Evolutionary conservation across 1,284 basidiomycete genomes (phyloP), one percentile per base, ranked within the genome.

Genomic region (Vanrija pseudolonga): DNA sequence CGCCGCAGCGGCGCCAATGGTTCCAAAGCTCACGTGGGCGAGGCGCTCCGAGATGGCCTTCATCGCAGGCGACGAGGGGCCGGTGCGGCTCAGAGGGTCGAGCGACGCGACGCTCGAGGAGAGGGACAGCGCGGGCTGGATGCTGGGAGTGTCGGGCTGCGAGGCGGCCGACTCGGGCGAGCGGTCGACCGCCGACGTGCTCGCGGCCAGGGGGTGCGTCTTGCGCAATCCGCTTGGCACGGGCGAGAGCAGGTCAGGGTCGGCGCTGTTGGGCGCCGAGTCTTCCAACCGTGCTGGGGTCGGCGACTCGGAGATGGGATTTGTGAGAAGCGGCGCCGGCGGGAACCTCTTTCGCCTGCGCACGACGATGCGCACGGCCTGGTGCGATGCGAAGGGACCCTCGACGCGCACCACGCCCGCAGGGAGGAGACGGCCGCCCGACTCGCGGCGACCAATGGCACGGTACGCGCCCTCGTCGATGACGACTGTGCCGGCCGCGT

Each of bases 371-470:
- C 86, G 82, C 20, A 98, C 93, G 0, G 93, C 95, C 75, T 98
- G 94, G 26, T 93, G 92, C 2, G 89, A 86, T 0, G 95, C 95
- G 74, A 97, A 98, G 0, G 84, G 84, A 9, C 95, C 95, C 40
- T 86, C 84, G 32, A 97, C 87, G 3, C 85, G 87, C 6, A 92
- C 70, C 0, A 98, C 93, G 12, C 96, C 96, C 2, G 86, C 94
- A 0, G 95, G 85, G 8, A 98, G 82, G 2, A 98, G 78, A 17
- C 95, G 81, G 0, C 94, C 94, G 8, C 95, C 95, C 2, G 87
- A 89, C 72, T 97, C 86, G 38, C 88, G 81, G 45, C 85, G 83
- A 1, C 87, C 86, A 43, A 98, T 83, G 17, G 96, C 90, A 28
- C 83, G 80, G 68, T 92, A 87, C 0, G 95, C 95, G 1, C 96